Evolutionary conservation across 2,329 filamentous ascomycete genomes (phyloP), one percentile per base, ranked within the genome.

Genomic region (Pseudogymnoascus sp.): DNA sequence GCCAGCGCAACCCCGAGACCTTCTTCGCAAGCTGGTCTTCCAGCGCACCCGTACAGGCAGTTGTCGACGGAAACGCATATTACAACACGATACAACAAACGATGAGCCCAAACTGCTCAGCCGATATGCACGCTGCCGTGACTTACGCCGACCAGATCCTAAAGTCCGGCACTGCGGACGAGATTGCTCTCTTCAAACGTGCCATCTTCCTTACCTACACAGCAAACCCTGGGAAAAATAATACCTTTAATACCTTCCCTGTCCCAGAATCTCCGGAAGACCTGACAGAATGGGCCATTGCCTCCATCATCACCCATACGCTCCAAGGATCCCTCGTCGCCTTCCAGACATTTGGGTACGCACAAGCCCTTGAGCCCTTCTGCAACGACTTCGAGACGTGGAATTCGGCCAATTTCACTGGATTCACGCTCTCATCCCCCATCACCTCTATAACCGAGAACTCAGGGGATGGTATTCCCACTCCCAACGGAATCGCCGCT

Each of bases 21-120:
- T 62, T 64, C 8, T 64, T 65, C n/a, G 64, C 62, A 25, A 65
- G 64, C 28, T 63, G 62, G 59, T 42, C 64, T 16, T 62, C 62
- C 6, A 61, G 56, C 37, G 59, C 64, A 18, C 56, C 62, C 3
- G 23, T 65, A 14, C 62, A 65, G 46, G 56, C 42, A 10, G n/a
- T 38, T 21, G 42, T 62, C 11, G 64, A 65, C 6, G 46, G 37
- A 5, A 50, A 42, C 23, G 25, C 46, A 12, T 66, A 66, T 11
- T 66, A 59, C 31, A 61, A 61, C n/a, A 28, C 50, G 2, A 61
- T 65, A 14, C 44, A 64, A 2, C 59, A 65, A 40, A 61, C n/a
- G n/a, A 66, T 66, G 56, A 36, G 56, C 5, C 25, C 11, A 12
- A 66, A 66, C 44, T 66, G 65, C 31, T 64, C 63, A 4, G 59